These are phyloP conservation scores for Quercus lobata DNA, from an alignment of 331 rosid species.

Conservation along the genomic window DNA sequence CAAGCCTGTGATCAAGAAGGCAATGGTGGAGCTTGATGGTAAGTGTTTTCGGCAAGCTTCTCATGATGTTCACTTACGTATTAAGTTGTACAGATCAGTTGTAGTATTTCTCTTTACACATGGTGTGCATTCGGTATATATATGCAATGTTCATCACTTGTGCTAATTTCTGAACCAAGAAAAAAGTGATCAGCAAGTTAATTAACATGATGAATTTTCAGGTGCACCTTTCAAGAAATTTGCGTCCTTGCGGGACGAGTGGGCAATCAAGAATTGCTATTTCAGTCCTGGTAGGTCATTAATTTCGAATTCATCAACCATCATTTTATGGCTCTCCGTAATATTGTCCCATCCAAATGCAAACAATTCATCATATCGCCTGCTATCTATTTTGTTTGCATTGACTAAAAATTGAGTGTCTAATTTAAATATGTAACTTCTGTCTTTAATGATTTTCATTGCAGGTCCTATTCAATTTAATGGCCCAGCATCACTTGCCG, in stretches of 20 bases:
- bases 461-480: slow-evolving; percentile 92
- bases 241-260: slow-evolving; percentile 75
- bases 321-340: background rate
- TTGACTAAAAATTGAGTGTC: slow-evolving; percentile 14
- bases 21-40: slow-evolving; percentile 99
- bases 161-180: background rate
- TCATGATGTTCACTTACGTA: background rate
- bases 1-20: slow-evolving; percentile 99
- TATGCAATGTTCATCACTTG: slow-evolving; percentile 1
- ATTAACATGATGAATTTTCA: slow-evolving; percentile 31
- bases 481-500: slow-evolving; percentile 73
- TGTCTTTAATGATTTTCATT: slow-evolving; percentile 17
- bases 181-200: slow-evolving; percentile 2
- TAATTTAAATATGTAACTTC: background rate
- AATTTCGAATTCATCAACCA: background rate
- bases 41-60: slow-evolving; percentile 1
- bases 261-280: slow-evolving; percentile 91
- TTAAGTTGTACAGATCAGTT: background rate
- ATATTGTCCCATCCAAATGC: background rate
- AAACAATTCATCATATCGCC: background rate
- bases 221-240: slow-evolving; percentile 97
- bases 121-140: background rate
- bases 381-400: background rate
- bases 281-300: slow-evolving; percentile 73
- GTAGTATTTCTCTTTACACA: background rate